A percentile compares a stretch with the other conserved stretches of the same genome.
These are phyloP conservation scores for Takashimella koratensis DNA, from an alignment of 1,284 basidiomycete genomes.

Conservation along the genomic window DNA sequence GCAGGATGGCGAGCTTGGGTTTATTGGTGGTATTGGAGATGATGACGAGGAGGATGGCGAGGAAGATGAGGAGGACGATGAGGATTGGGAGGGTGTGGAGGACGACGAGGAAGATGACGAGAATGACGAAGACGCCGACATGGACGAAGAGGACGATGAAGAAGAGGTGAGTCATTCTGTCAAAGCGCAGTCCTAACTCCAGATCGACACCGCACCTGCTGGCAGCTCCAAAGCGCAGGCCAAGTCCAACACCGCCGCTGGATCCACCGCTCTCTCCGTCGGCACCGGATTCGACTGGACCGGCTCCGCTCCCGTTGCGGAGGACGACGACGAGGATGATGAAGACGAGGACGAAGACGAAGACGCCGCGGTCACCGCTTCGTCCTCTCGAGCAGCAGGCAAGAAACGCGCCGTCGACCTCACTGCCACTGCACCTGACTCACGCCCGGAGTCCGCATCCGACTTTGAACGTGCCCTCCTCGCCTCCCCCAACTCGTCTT, in stretches of 20 bases:
- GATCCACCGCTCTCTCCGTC: conserved; percentile 44
- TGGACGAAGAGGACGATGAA: conserved; percentile 19
- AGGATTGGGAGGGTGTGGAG: conserved; percentile 46
- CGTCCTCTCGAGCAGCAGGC: conserved; percentile 19
- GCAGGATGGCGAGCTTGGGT: conserved; percentile 31
- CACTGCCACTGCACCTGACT: conserved; percentile 78
- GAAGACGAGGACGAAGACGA: conserved; percentile 53
- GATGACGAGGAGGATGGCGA: conserved; percentile 28
- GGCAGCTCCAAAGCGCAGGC: conserved; percentile 20
- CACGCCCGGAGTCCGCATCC: conserved; percentile 80
- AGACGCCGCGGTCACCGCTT: conserved; percentile 2
- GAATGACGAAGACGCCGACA: conserved; percentile 24
- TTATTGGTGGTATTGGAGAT: too few relatives aligned
- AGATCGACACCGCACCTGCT: conserved; percentile 16
- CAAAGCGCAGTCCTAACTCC: not conserved
- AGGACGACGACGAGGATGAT: conserved; percentile 54
- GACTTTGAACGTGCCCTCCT: conserved; percentile 94
- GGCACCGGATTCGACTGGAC: conserved; percentile 56
- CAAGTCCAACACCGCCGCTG: conserved; percentile 25
- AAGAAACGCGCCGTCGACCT: conserved; percentile 69
- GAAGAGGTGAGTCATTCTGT: conserved; percentile 15
- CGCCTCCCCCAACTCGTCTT: conserved; percentile 96
- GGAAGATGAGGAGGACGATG: conserved; percentile 53
- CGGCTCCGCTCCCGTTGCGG: conserved; percentile 36
- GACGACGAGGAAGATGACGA: conserved; percentile 22